Percentiles rank a stretch among this genome's conserved stretches.
Evolutionary conservation across 805 yeast genomes (phyloP).

Genomic region (Yamadazyma nakazawae): DNA sequence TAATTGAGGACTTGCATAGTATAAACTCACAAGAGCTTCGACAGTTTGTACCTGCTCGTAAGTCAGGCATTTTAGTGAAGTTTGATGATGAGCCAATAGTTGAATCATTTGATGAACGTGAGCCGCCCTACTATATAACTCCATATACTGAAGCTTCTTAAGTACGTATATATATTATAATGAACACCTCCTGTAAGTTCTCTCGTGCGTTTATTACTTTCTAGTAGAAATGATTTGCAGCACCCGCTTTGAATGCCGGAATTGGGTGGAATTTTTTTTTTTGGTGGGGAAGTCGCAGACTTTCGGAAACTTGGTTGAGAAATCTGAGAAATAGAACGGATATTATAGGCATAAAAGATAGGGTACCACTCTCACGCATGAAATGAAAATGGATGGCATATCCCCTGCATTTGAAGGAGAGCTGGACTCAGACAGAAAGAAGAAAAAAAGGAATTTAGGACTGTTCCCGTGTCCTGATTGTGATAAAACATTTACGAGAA

Average conservation of each 20-base stretch:
- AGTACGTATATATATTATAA: background rate
- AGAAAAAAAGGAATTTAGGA: slow-evolving; percentile 21
- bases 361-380: background rate
- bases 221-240: too few relatives aligned
- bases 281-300: slow-evolving; percentile 5
- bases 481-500: slow-evolving; percentile 53
- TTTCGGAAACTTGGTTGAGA: background rate
- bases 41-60: background rate
- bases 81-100: background rate
- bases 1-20: background rate
- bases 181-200: too few relatives aligned
- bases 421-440: slow-evolving; percentile 1
- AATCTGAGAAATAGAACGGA: background rate
- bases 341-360: background rate
- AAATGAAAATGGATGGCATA: slow-evolving; percentile 8
- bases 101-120: background rate
- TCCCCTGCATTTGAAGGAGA: slow-evolving; percentile 1
- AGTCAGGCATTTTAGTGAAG: background rate
- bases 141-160: background rate
- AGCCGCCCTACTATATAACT: slow-evolving; percentile 1
- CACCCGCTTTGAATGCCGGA: too few relatives aligned
- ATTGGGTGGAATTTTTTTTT: background rate
- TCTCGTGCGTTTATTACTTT: too few relatives aligned
- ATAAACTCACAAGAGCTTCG: background rate
- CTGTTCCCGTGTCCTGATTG: slow-evolving; percentile 43